Conservation (phyloP, 2,329 filamentous ascomycete species). For the Coniella vitis region DNA sequence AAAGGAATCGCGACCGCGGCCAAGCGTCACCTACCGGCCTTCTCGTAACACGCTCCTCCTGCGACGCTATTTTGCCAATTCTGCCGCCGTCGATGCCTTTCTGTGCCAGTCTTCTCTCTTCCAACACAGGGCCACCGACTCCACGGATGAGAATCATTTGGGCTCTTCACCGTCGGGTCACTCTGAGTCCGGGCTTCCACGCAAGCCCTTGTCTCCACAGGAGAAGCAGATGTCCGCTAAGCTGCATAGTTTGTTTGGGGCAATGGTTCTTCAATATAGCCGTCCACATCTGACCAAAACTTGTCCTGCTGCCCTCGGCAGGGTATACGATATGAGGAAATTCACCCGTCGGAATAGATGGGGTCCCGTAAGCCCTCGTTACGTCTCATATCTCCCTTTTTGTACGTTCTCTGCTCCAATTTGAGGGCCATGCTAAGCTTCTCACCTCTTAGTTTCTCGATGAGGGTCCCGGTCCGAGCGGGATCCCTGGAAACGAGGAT, state of each 20-base stretch:
- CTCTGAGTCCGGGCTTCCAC: not conserved
- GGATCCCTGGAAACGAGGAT: not conserved
- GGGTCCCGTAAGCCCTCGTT: conserved; percentile 46
- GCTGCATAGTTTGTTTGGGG: conserved; percentile 62
- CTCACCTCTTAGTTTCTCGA: conserved; percentile 40
- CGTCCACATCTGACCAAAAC: conserved; percentile 30
- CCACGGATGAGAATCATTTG: conserved; percentile 6
- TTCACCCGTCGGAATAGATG: conserved; percentile 57
- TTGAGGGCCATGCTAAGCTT: not conserved
- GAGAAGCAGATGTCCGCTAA: conserved; percentile 61
- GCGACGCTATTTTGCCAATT: conserved; percentile 35
- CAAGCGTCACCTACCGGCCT: conserved; percentile 29
- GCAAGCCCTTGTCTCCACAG: conserved; percentile 26
- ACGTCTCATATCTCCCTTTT: not conserved
- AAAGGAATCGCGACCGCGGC: conserved; percentile 24
- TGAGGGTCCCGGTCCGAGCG: conserved; percentile 40
- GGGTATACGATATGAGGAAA: conserved; percentile 67
- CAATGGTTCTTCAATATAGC: conserved; percentile 41
- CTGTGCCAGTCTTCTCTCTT: conserved; percentile 60
- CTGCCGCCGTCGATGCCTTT: conserved; percentile 50
- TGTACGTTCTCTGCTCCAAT: not conserved
- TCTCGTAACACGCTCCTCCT: conserved; percentile 45
- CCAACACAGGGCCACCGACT: conserved; percentile 40
- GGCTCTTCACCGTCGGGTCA: too few species aligned
- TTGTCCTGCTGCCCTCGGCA: conserved; percentile 58